Evolutionary conservation across 768 basidiomycete genomes (phyloP).

Genomic region (Asterophora lycoperdoides): DNA sequence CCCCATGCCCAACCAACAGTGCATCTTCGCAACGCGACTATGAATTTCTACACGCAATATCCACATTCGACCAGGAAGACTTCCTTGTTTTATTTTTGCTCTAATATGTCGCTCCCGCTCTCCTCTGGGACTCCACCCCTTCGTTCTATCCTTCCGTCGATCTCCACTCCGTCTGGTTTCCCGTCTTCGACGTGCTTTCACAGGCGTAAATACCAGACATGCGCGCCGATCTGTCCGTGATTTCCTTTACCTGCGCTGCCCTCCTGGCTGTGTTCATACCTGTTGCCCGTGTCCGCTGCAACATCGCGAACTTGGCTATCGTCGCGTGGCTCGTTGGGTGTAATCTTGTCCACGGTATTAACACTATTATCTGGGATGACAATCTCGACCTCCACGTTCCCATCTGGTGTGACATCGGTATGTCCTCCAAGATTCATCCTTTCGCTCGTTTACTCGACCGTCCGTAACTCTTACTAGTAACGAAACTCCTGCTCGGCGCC

Average conservation of each 20-base stretch:
- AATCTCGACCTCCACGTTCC: constrained; percentile 41
- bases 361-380: constrained; percentile 60
- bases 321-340: constrained; percentile 46
- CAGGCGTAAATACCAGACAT: constrained; percentile 22
- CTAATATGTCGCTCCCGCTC: constrained; percentile 18
- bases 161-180: background rate
- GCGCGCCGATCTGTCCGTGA: constrained; percentile 31
- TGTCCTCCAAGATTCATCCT: too few relatives aligned
- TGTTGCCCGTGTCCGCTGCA: constrained; percentile 41
- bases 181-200: background rate
- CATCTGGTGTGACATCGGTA: constrained; percentile 79
- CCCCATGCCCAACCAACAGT: constrained; percentile 6
- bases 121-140: constrained; percentile 11
- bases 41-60: constrained; percentile 4
- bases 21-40: constrained; percentile 12
- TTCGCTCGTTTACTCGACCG: too few relatives aligned
- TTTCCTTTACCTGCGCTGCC: constrained; percentile 43
- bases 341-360: constrained; percentile 50
- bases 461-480: constrained; percentile 35
- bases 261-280: constrained; percentile 39
- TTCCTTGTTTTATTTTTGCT: constrained; percentile 26
- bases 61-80: constrained; percentile 4
- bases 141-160: constrained; percentile 11
- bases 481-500: constrained; percentile 49
- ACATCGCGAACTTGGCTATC: constrained; percentile 44